Evolutionary conservation across 108 stramenopile species (phyloP).

Genomic region (Epithemia pelagica): DNA sequence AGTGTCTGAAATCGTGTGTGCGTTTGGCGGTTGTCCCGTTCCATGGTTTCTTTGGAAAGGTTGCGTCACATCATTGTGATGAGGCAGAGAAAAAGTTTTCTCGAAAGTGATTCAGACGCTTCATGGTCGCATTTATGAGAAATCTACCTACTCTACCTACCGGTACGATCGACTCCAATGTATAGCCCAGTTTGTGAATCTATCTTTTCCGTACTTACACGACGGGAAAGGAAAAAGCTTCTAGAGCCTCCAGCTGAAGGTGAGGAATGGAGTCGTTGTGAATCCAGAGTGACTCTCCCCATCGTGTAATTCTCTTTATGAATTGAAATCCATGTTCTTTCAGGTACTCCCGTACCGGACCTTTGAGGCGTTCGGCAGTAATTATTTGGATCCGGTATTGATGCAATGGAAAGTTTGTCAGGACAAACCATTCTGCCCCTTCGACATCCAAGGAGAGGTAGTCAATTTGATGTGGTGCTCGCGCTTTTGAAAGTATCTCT

Average conservation of each 20-base stretch:
- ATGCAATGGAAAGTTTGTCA: constrained; percentile 47
- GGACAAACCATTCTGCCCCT: constrained; percentile 55
- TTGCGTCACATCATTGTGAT: too few species aligned
- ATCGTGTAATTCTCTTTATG: constrained; percentile 10
- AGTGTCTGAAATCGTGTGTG: too few species aligned
- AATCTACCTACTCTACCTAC: background rate
- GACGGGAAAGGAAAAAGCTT: background rate
- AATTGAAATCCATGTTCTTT: constrained; percentile 15
- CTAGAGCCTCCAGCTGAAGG: background rate
- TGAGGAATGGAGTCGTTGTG: constrained; percentile 4
- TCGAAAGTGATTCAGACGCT: too few species aligned
- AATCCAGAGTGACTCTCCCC: constrained; percentile 21
- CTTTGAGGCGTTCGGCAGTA: constrained; percentile 47
- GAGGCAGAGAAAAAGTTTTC: too few species aligned
- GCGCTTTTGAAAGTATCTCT: constrained; percentile 33
- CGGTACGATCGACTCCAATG: too few species aligned
- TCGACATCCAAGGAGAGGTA: constrained; percentile 60
- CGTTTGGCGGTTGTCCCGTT: too few species aligned
- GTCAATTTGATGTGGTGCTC: constrained; percentile 46
- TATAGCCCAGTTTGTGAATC: too few species aligned
- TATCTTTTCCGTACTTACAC: background rate
- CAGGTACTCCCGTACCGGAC: constrained; percentile 3
- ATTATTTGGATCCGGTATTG: constrained; percentile 36
- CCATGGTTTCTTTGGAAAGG: too few species aligned
- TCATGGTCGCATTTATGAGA: too few species aligned